Percentiles rank a stretch among this genome's conserved stretches.
Evolutionary conservation across 2,329 filamentous ascomycete genomes (phyloP).

Genomic region (Chaetothyriales sp.): DNA sequence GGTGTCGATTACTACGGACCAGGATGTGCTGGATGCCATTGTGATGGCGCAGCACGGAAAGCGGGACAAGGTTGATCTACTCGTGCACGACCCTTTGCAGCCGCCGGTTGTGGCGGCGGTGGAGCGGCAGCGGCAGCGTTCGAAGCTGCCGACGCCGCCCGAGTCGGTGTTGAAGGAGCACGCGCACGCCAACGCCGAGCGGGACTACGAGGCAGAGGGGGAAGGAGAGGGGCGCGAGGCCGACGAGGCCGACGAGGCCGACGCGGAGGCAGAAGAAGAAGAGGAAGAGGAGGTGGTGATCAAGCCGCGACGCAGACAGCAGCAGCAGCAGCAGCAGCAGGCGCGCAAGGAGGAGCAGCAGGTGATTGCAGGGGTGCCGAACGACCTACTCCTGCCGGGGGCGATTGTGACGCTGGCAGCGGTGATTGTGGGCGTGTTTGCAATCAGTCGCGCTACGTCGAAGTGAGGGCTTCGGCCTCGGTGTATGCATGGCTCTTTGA

Average conservation of each 20-base stretch:
- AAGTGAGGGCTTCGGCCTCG: conserved; percentile 5
- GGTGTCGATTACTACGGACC: conserved; percentile 90
- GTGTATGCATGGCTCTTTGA: background rate
- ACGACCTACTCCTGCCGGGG: conserved; percentile 82
- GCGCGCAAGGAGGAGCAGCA: conserved; percentile 52
- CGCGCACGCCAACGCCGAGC: conserved; percentile 22
- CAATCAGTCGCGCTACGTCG: conserved; percentile 49
- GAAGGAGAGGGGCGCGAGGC: conserved; percentile 23
- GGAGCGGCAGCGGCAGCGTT: conserved; percentile 43
- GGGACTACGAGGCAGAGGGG: conserved; percentile 27
- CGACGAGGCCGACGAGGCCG: conserved; percentile 26
- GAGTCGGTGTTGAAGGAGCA: conserved; percentile 34
- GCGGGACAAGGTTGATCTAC: conserved; percentile 90
- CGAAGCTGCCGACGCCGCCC: conserved; percentile 39
- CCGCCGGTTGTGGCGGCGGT: conserved; percentile 58
- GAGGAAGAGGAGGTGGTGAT: conserved; percentile 22
- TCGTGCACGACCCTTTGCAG: conserved; percentile 85
- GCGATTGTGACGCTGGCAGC: conserved; percentile 91
- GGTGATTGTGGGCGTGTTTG: conserved; percentile 86
- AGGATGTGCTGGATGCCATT: conserved; percentile 83
- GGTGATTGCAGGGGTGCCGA: conserved; percentile 79
- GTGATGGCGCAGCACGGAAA: conserved; percentile 61
- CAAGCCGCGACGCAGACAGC: conserved; percentile 27
- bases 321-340: conserved; percentile 27
- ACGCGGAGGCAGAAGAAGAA: conserved; percentile 26